Base-by-base conservation (phyloP, 257 asterid species). In the Plectranthus barbatus region DNA sequence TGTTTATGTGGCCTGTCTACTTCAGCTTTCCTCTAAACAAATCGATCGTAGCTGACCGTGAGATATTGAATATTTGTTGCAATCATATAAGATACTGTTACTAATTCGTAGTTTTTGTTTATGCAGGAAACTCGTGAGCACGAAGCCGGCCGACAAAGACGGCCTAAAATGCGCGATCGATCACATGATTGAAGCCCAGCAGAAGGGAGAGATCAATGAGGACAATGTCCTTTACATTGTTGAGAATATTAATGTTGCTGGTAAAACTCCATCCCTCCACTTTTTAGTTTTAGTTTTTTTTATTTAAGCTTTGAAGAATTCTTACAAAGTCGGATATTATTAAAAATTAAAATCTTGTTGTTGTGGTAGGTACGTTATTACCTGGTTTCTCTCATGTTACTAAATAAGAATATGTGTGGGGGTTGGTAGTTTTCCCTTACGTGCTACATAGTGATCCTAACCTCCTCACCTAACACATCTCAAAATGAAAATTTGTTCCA, bases 201-300 rank as follows among this genome's bases (percentile, higher is more conserved):
- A 86, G 63, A 89, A 89, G 72, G 96, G 96, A 26, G 96, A 89
- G 80, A 89, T 89, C 77, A 89, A 86, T 6, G 96, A 89, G 74
- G 96, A 86, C 69, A 89, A 89, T 36, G 93, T 86, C 58, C 95
- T 89, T 68, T 89, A 84, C 91, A 89, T 89, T 45, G 93, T 89
- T 37, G 96, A 89, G 78, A 89, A 89, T 81, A 89, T 89, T 75
- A 89, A 89, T 23, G 96, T 89, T 64, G 96, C 96, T 13, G 96
- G 96, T 89, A 82, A 8, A 18, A 40, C 45, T 45, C 61, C 17
- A 8, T 12, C 19, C 48, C 13, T 47, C 31, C 1, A 6, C 4
- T 12, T 31, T 23, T 10, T 26, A 1, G 36, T 31, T 6, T 4
- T 31, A 0, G 36, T 2, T 31, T 4, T 2, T 31, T 7, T 2